Percentiles rank a stretch among this genome's conserved stretches.
These are phyloP conservation scores for Zoysia pacifica DNA, from an alignment of 176 grass and related monocot genomes.

Conservation along the genomic window DNA sequence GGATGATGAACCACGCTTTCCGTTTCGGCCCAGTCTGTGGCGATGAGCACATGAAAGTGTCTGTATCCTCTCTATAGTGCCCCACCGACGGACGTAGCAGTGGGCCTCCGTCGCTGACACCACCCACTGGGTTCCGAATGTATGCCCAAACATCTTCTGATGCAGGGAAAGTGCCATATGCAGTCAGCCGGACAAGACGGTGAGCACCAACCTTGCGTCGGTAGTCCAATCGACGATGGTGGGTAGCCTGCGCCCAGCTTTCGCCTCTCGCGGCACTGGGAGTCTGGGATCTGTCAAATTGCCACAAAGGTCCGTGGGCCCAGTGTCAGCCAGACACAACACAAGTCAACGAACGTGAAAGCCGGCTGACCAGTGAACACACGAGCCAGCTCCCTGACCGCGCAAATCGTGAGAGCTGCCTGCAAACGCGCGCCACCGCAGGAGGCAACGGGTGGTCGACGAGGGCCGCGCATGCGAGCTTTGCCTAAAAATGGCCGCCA, in stretches of 20 bases:
- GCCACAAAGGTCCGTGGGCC: background rate
- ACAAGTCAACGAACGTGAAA: background rate
- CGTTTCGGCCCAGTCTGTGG: background rate
- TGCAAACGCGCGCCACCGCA: conserved; percentile 29
- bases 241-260: background rate
- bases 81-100: conserved; percentile 18
- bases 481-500: background rate
- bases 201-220: background rate
- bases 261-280: background rate
- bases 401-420: background rate
- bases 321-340: background rate
- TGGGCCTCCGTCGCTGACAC: background rate
- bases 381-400: background rate
- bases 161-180: conserved; percentile 7
- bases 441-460: background rate
- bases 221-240: no score
- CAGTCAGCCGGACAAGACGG: background rate
- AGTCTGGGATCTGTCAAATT: no score
- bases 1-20: background rate
- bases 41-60: background rate
- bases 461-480: background rate
- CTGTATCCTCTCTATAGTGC: background rate
- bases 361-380: background rate
- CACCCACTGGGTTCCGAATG: background rate
- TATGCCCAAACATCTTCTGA: conserved; percentile 31